Base-by-base conservation (phyloP, 176 grass and related monocot species). In the Zea luxurians region DNA sequence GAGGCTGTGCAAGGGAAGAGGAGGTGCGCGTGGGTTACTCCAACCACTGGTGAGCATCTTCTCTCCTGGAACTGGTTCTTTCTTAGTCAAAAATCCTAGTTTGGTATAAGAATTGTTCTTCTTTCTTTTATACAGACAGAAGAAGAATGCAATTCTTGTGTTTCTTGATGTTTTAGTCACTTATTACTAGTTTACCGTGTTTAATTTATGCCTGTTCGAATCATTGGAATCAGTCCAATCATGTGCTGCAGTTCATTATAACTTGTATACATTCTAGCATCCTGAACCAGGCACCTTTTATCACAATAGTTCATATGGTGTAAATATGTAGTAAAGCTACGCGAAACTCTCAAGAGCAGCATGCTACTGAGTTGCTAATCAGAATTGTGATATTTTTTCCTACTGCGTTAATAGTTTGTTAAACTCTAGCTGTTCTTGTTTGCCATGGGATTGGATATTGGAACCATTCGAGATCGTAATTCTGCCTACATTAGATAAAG, bases 21-120 rank as follows among this genome's bases (percentile, higher is more conserved):
- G 64, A 87, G 85, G 75, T 99, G 96, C 70, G 63, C 84, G 11
- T 99, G 92, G 92, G 87, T 90, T 54, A 95, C 96, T 86, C 74
- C 90, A 64, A 95, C 91, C 73, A 82, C 83, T 2, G 96, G 96
- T 98, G 48, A 82, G 89, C 76, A 13, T 80, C 27, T 59, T 79
- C 66, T 36, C 21, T 55, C 68, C 21, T 77, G 59, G 13, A 36
- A 43, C 54, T 82, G 21, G 40, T 17, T 18, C 18, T 66, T 17
- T 18, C 18, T 78, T 37, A 52, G 48, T 15, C 44, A 38, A 20
- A 20, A 70, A 36, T 70, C 6, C 4, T 49, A 70, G 12, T 16
- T 71, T 6, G 6, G 6, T 16, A 7, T 16, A 36, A 36, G 11
- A 13, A 50, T 75, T 38, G 3, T 17, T 63, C 55, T 58, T 58